Evolutionary conservation across 1,284 basidiomycete species (phyloP), one percentile per base, ranked within the genome.

Genomic region (Salmacisia buchloeana): DNA sequence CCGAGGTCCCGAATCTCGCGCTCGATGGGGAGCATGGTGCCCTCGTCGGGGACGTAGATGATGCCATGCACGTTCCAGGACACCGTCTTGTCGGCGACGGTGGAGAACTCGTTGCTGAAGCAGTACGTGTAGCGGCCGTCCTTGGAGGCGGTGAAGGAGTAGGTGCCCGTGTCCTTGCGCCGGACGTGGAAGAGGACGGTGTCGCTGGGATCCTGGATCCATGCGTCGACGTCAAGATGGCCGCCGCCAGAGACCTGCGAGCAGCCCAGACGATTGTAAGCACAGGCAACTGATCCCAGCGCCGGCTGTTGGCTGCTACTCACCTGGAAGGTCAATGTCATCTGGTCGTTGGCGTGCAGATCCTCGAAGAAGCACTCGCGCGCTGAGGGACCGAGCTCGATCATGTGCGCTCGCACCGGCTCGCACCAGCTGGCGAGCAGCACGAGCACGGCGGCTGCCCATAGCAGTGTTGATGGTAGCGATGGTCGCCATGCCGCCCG

Each of bases 301-400:
- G n/a, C n/a, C n/a, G n/a, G n/a, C n/a, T n/a, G n/a, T n/a, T n/a
- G n/a, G 29, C 23, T 38, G 18, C 18, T 33, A 61, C 93, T 93
- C 12, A 98, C 94, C 85, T 98, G 94, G 81, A 97, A 98, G 52
- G 94, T 97, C 61, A 99, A 90, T 33, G 96, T 97, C 94, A 99
- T 98, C 92, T 92, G 90, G 86, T 99, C 94, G 79, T 94, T 89
- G 65, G 87, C 84, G 78, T 97, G 92, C 34, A 99, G 85, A 81
- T 94, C 92, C 83, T 99, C 96, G 79, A 96, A 97, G 85, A 94
- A 99, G 82, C 94, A 99, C 76, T 97, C 92, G 80, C 92, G 93
- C 76, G 86, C 86, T 38, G 88, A 88, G 25, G 93, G 89, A 21
- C 84, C 81, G n/a, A 85, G 78, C 61, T 85, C 84, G 76, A 85